Conservation (phyloP, 192 early-diverging fungal species). For the Coemansia sp. region DNA sequence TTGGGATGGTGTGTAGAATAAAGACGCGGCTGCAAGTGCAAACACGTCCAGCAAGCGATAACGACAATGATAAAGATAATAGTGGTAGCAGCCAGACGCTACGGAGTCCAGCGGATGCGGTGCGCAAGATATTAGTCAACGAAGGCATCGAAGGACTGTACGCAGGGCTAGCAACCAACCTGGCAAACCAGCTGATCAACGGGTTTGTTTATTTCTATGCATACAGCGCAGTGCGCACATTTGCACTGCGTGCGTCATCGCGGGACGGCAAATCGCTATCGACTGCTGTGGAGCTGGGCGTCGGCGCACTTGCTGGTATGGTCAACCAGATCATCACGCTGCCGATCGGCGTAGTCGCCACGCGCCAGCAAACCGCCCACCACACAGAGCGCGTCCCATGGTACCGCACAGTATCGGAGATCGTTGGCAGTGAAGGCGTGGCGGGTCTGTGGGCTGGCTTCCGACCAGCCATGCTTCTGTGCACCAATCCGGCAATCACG, state of each 20-base stretch:
- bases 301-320: slow-evolving; percentile 90
- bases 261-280: slow-evolving; percentile 60
- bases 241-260: slow-evolving; percentile 28
- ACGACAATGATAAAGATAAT: slow-evolving; percentile 4
- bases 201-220: slow-evolving; percentile 89
- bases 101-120: slow-evolving; percentile 69
- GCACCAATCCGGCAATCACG: slow-evolving; percentile 95
- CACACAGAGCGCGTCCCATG: slow-evolving; percentile 65
- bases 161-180: slow-evolving; percentile 79
- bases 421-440: slow-evolving; percentile 77
- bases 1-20: slow-evolving; percentile 42
- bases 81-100: slow-evolving; percentile 47
- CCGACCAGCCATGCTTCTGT: slow-evolving; percentile 86
- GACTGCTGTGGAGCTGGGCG: slow-evolving; percentile 81
- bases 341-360: slow-evolving; percentile 93
- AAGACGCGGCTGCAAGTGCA: slow-evolving; percentile 98
- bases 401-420: slow-evolving; percentile 63
- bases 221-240: slow-evolving; percentile 71
- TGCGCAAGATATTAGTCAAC: slow-evolving; percentile 74
- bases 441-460: slow-evolving; percentile 89
- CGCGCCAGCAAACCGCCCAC: slow-evolving; percentile 86
- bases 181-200: slow-evolving; percentile 74
- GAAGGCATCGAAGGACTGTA: slow-evolving; percentile 91
- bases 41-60: slow-evolving; percentile 48
- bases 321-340: slow-evolving; percentile 85